Evolutionary conservation across 2,329 filamentous ascomycete species (phyloP).

Genomic region (Nannizziopsis barbatae): DNA sequence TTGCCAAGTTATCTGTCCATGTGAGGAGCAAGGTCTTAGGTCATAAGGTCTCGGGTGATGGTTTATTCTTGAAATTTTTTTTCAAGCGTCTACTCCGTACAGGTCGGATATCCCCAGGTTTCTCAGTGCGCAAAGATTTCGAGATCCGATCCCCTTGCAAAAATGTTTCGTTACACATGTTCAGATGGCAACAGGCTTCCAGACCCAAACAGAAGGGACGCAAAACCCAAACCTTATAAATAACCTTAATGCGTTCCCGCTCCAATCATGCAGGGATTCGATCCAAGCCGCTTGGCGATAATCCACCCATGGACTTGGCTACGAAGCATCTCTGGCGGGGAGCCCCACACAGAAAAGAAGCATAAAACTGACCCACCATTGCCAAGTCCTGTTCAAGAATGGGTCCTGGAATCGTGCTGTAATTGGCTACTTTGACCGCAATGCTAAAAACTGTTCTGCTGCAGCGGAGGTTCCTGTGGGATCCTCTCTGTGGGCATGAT

Average conservation of each 20-base stretch:
- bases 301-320: neutral
- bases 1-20: too few relatives aligned
- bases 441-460: neutral
- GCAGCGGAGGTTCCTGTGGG: neutral
- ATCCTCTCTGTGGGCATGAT: too few relatives aligned
- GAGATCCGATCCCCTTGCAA: neutral
- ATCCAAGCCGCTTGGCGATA: neutral
- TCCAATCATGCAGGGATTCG: neutral
- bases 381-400: neutral
- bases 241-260: constrained; percentile 8
- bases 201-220: constrained; percentile 3
- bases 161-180: neutral
- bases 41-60: too few relatives aligned
- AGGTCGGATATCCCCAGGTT: neutral
- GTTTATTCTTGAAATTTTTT: neutral
- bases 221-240: constrained; percentile 8
- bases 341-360: constrained; percentile 6
- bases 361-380: constrained; percentile 7
- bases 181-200: neutral
- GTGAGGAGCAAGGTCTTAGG: too few relatives aligned
- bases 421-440: constrained; percentile 8
- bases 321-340: neutral
- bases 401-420: neutral
- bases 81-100: neutral
- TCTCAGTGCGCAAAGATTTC: neutral